Percentiles rank a stretch among this genome's conserved stretches.
These are phyloP conservation scores for Starmerella asiatica DNA, from an alignment of 805 yeast species.

Conservation along the genomic window DNA sequence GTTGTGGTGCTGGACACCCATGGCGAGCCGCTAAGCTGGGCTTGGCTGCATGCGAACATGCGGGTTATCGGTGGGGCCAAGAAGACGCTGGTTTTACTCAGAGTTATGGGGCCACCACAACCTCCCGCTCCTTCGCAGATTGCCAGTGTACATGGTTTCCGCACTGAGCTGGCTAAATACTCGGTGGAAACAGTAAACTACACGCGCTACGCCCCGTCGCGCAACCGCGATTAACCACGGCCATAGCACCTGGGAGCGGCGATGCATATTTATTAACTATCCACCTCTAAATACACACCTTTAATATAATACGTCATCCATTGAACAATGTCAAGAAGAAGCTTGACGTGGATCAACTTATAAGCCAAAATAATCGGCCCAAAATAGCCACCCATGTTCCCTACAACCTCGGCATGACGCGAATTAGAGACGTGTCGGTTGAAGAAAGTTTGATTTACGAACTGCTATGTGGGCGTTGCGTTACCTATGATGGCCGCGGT, in stretches of 20 bases:
- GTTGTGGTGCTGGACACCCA: constrained; percentile 37
- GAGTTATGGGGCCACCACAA: constrained; percentile 42
- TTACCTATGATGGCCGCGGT: too few species aligned
- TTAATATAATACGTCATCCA: too few species aligned
- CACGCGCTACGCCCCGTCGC: constrained; percentile 74
- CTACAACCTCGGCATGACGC: too few species aligned
- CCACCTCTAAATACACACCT: too few species aligned
- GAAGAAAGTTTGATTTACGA: too few species aligned
- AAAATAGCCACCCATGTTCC: too few species aligned
- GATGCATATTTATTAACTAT: background rate
- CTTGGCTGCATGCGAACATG: constrained; percentile 53
- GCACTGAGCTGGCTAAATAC: constrained; percentile 32
- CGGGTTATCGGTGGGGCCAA: constrained; percentile 81
- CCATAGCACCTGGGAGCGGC: too few species aligned
- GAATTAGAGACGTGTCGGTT: too few species aligned
- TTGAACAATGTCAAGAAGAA: too few species aligned
- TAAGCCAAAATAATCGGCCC: too few species aligned
- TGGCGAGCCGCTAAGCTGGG: constrained; percentile 32
- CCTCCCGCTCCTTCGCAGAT: constrained; percentile 19
- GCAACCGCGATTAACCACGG: constrained; percentile 55
- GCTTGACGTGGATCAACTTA: too few species aligned
- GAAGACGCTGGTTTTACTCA: constrained; percentile 58
- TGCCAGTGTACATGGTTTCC: constrained; percentile 21
- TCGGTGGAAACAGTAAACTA: constrained; percentile 53
- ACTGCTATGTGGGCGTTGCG: too few species aligned